Percentiles rank a stretch among this genome's conserved stretches.
phyloP scores from a whole-genome alignment of 805 yeast species.

The Brettanomyces naardenensis region DNA sequence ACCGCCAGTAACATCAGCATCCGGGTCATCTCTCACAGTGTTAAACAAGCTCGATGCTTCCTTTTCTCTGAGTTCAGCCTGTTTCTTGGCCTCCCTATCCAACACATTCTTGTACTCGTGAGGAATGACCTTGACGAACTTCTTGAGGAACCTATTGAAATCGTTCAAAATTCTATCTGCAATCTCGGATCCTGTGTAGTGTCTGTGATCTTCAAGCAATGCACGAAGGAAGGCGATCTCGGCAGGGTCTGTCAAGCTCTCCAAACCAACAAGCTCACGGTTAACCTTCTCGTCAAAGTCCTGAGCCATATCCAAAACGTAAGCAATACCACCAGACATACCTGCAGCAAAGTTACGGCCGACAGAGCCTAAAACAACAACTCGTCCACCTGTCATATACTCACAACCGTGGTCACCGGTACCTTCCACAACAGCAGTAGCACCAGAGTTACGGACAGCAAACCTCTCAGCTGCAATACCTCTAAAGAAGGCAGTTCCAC shows the following conservation, averaged over 20 bases:
- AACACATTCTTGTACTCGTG: constrained; percentile 84
- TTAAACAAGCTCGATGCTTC: constrained; percentile 61
- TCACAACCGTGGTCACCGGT: constrained; percentile 99
- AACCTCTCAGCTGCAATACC: constrained; percentile 99
- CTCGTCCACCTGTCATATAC: constrained; percentile 99
- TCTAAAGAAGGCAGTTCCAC: constrained; percentile 87
- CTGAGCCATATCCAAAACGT: constrained; percentile 91
- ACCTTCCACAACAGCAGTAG: constrained; percentile 93
- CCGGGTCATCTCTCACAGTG: constrained; percentile 74
- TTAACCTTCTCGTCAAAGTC: constrained; percentile 80
- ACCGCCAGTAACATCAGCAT: constrained; percentile 82
- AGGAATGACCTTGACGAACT: constrained; percentile 92
- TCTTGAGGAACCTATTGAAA: constrained; percentile 80
- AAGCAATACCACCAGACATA: constrained; percentile 99
- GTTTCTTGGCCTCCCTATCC: constrained; percentile 61
- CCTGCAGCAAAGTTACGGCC: constrained; percentile 96
- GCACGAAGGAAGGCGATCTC: constrained; percentile 94
- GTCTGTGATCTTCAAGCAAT: constrained; percentile 89
- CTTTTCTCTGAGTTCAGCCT: constrained; percentile 56
- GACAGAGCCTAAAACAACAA: constrained; percentile 83
- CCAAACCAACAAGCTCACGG: constrained; percentile 71
- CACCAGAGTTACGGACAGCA: constrained; percentile 98
- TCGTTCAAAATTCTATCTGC: constrained; percentile 78
- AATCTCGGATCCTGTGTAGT: constrained; percentile 86
- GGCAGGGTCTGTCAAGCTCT: constrained; percentile 70